Evolutionary conservation across 1,139 yeast genomes (phyloP), one percentile per base, ranked within the genome.

Genomic region (Candida frijolesensis): DNA sequence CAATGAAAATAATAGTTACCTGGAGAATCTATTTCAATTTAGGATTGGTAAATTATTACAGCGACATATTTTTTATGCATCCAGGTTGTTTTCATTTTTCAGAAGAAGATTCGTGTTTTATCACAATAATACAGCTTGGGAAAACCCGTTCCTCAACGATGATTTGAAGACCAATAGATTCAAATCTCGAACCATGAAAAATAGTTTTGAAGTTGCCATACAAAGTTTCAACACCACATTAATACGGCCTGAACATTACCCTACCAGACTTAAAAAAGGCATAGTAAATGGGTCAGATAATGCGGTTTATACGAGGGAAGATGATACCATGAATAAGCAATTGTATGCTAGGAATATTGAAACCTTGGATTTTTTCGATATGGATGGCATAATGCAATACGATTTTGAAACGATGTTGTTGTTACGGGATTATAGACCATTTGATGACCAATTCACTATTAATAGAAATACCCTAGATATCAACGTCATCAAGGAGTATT

Each of bases 211-310:
- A 52, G 57, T 57, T 0, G 68, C 70, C 2, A 67, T 70, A 7
- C 55, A 59, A 27, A 57, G 60, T 25, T 70, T 70, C 54, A 64
- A 62, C 44, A 59, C 58, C 27, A 66, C 73, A 1, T 57, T 68
- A 35, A 63, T 70, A 12, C 57, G 72, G 40, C 74, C 73, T 6
- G 68, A 67, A 44, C 72, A 70, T 54, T 70, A 68, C 50, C 72
- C 74, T 3, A 64, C 63, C 11, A 50, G 49, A 16, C 42, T 48
- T 8, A 45, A 48, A 18, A 45, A 40, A 19, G 10, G 14, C 14
- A 7, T 18, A 37, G 37, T 30, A 5, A 30, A 32, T 15, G 30
- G 16, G 11, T 42, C 45, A n/a, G 32, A 44, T 5, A 45, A 46
- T 27, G 46, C 54, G 4, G 46, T 44, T 16, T 64, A 62, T 44